phyloP scores from a whole-genome alignment of 208 protist species.

The Leptomonas pyrrhocoris region DNA sequence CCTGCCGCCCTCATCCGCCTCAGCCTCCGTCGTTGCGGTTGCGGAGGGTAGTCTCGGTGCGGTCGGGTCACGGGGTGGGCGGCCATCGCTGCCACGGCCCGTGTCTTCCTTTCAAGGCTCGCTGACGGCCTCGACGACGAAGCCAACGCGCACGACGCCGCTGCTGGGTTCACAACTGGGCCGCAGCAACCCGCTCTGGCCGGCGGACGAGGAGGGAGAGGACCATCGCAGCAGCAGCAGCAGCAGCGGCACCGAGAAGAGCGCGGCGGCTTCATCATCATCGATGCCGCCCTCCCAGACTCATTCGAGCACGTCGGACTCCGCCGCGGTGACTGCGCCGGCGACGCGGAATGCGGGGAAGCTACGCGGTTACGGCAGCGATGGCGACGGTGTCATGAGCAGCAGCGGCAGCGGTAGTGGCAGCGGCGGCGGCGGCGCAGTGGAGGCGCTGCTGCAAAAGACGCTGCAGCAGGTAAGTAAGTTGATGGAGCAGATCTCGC shows the following conservation, averaged over 20 bases:
- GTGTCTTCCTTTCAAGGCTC: slow-evolving; percentile 2
- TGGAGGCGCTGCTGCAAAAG: slow-evolving; percentile 30
- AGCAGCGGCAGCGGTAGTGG: too few species aligned
- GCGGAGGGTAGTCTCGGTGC: too few species aligned
- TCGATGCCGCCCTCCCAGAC: neutral
- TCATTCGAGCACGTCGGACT: neutral
- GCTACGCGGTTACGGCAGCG: neutral
- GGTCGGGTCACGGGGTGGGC: neutral
- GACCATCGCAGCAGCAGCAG: too few species aligned
- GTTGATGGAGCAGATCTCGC: slow-evolving; percentile 25
- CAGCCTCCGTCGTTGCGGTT: neutral
- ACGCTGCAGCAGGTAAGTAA: slow-evolving; percentile 23
- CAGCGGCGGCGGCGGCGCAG: neutral
- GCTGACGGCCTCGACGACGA: neutral
- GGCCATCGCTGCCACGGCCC: slow-evolving; percentile 9
- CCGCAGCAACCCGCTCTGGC: slow-evolving; percentile 23
- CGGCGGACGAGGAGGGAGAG: slow-evolving; percentile 2
- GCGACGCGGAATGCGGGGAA: neutral
- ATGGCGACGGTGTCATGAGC: neutral
- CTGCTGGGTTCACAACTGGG: slow-evolving; percentile 13
- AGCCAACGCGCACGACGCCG: neutral
- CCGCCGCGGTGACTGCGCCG: neutral
- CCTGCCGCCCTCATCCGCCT: neutral
- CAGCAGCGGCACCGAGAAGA: too few species aligned
- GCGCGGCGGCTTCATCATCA: neutral